Conservation (phyloP, 2,329 filamentous ascomycete genomes). For the Aureobasidium sp. region DNA sequence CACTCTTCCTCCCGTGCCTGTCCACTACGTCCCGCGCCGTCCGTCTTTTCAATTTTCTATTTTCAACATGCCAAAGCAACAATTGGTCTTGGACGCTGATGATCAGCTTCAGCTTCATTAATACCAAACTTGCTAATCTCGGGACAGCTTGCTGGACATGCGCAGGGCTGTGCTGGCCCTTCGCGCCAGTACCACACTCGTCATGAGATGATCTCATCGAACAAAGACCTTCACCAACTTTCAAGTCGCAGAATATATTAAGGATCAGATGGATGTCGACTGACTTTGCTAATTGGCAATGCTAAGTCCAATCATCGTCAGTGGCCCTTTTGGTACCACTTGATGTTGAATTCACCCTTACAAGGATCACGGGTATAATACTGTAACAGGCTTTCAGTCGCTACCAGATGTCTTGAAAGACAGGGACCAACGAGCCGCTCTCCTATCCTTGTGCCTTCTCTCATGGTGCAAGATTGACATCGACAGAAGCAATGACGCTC, state of each 20-base stretch:
- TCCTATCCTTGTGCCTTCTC: background rate
- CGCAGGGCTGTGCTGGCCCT: background rate
- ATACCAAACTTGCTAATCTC: background rate
- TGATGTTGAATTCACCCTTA: background rate
- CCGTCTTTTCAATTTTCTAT: background rate
- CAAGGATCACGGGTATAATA: background rate
- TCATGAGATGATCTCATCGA: background rate
- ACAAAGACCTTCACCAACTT: background rate
- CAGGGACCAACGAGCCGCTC: background rate
- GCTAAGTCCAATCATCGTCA: background rate
- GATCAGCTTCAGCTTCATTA: background rate
- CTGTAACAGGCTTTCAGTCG: background rate
- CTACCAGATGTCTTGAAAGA: background rate
- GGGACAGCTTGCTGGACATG: background rate
- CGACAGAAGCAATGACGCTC: background rate
- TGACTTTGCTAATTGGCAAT: background rate
- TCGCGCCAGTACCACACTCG: background rate
- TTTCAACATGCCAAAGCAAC: background rate
- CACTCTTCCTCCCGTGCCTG: background rate
- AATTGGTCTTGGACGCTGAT: background rate
- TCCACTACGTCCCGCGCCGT: background rate
- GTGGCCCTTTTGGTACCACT: background rate
- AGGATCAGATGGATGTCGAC: background rate
- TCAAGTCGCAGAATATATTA: background rate
- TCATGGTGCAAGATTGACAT: background rate